Percentiles rank a stretch among this genome's conserved stretches.
Conservation (phyloP, 2,329 filamentous ascomycete species). For the Neoscytalidium dimidiatum region DNA sequence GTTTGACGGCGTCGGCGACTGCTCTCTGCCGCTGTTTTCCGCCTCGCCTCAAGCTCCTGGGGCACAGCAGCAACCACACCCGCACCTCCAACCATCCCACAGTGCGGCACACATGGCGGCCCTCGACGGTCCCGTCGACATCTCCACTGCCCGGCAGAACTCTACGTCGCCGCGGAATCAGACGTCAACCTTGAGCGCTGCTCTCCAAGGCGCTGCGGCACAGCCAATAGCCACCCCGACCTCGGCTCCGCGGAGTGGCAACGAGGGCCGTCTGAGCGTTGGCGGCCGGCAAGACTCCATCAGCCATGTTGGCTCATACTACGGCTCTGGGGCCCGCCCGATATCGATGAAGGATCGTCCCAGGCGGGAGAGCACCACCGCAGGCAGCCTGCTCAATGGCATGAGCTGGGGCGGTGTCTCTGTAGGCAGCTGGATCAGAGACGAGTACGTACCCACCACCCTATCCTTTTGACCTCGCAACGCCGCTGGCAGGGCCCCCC, state of each 20-base stretch:
- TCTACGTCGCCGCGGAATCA: conserved; percentile 63
- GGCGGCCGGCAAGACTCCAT: conserved; percentile 56
- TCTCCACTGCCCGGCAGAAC: conserved; percentile 56
- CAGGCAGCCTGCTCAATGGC: conserved; percentile 67
- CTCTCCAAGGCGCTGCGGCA: conserved; percentile 50
- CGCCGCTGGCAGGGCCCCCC: neutral
- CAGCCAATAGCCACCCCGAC: conserved; percentile 40
- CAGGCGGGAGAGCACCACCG: conserved; percentile 60
- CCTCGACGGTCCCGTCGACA: conserved; percentile 55
- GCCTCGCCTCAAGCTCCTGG: conserved; percentile 28
- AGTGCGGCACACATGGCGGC: conserved; percentile 16
- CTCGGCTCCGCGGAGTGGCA: conserved; percentile 38
- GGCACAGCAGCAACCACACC: neutral
- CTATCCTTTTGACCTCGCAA: neutral
- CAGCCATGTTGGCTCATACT: conserved; percentile 53
- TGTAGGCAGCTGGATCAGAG: conserved; percentile 93
- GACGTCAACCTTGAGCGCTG: conserved; percentile 64
- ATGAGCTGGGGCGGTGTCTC: conserved; percentile 98
- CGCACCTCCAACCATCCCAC: neutral
- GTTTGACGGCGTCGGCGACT: conserved; percentile 44
- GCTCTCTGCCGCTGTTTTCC: conserved; percentile 42
- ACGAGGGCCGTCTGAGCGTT: conserved; percentile 35
- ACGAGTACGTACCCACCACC: conserved; percentile 74
- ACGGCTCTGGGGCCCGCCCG: conserved; percentile 59
- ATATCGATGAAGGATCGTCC: conserved; percentile 61